phyloP scores from a whole-genome alignment of 805 yeast species.

The Metschnikowia orientalis region DNA sequence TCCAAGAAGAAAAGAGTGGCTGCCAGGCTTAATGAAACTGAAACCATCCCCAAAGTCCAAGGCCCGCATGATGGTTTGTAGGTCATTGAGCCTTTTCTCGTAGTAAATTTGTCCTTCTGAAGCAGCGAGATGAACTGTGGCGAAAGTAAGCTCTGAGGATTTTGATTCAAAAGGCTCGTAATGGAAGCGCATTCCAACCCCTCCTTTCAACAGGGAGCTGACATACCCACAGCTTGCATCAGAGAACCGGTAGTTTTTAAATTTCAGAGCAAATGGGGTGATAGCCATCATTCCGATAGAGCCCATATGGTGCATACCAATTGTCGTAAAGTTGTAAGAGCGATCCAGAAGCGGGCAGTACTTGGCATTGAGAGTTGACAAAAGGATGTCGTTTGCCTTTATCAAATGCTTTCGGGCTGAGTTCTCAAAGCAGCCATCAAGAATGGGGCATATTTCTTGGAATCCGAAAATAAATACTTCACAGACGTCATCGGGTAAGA shows the following conservation, averaged over 20 bases:
- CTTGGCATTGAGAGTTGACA: slow-evolving; percentile 29
- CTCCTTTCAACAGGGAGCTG: slow-evolving; percentile 71
- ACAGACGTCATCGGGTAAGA: slow-evolving; percentile 33
- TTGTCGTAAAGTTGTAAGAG: slow-evolving; percentile 34
- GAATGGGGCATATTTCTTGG: slow-evolving; percentile 56
- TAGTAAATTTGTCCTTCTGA: slow-evolving; percentile 57
- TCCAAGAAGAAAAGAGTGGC: slow-evolving; percentile 73
- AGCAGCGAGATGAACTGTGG: slow-evolving; percentile 71
- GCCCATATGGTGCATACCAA: slow-evolving; percentile 48
- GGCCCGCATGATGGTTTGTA: slow-evolving; percentile 45
- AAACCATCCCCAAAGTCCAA: slow-evolving; percentile 56
- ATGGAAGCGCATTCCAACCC: slow-evolving; percentile 53
- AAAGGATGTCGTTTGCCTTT: slow-evolving; percentile 30
- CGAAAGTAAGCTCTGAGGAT: slow-evolving; percentile 51
- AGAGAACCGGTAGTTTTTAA: slow-evolving; percentile 25
- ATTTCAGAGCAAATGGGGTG: slow-evolving; percentile 37
- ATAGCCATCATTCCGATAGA: slow-evolving; percentile 54
- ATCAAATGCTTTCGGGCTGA: slow-evolving; percentile 36
- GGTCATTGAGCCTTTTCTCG: slow-evolving; percentile 49
- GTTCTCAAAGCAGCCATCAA: slow-evolving; percentile 48
- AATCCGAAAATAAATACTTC: slow-evolving; percentile 58
- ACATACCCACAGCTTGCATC: slow-evolving; percentile 52
- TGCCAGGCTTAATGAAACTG: slow-evolving; percentile 45
- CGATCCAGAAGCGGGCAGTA: slow-evolving; percentile 21
- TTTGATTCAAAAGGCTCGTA: slow-evolving; percentile 19